A percentile compares a stretch with the other conserved stretches of the same genome.
These are phyloP conservation scores for Tricholoma terreum DNA, from an alignment of 768 basidiomycete genomes.

Conservation along the genomic window DNA sequence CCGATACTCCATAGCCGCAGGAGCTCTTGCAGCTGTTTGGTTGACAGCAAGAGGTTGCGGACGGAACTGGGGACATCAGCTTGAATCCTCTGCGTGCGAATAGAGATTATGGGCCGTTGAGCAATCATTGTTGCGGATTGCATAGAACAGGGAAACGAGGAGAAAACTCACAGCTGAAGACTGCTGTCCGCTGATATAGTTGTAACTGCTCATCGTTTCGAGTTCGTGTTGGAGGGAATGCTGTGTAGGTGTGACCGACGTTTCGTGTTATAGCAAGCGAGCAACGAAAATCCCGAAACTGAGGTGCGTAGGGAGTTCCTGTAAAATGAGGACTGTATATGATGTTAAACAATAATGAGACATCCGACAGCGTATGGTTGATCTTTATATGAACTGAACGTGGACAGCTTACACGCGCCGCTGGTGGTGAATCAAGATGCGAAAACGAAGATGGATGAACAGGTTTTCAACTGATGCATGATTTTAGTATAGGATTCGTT, in stretches of 20 bases:
- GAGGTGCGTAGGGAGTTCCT: background rate
- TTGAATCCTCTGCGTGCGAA: slow-evolving; percentile 22
- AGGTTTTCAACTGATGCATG: slow-evolving; percentile 9
- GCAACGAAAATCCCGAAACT: background rate
- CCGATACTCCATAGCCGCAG: slow-evolving; percentile 66
- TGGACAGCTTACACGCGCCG: slow-evolving; percentile 9
- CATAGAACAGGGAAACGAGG: background rate
- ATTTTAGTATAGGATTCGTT: slow-evolving; percentile 7
- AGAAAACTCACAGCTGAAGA: slow-evolving; percentile 11
- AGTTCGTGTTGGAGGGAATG: background rate
- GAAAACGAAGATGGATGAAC: background rate
- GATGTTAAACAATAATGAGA: slow-evolving; percentile 6
- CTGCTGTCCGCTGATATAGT: slow-evolving; percentile 11
- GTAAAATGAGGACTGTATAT: background rate
- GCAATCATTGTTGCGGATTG: background rate
- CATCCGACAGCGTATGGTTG: slow-evolving; percentile 1
- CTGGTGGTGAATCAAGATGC: slow-evolving; percentile 8
- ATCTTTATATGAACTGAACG: slow-evolving; percentile 11
- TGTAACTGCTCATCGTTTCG: slow-evolving; percentile 11
- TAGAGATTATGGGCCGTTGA: slow-evolving; percentile 19
- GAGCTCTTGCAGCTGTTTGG: slow-evolving; percentile 75
- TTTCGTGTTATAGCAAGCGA: background rate
- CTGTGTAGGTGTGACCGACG: slow-evolving; percentile 14
- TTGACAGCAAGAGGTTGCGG: slow-evolving; percentile 68
- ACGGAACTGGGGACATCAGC: slow-evolving; percentile 62